A percentile compares a stretch with the other conserved stretches of the same genome.
Conservation (phyloP, 148 eudicot genomes). For the Dianthus caryophyllus region DNA sequence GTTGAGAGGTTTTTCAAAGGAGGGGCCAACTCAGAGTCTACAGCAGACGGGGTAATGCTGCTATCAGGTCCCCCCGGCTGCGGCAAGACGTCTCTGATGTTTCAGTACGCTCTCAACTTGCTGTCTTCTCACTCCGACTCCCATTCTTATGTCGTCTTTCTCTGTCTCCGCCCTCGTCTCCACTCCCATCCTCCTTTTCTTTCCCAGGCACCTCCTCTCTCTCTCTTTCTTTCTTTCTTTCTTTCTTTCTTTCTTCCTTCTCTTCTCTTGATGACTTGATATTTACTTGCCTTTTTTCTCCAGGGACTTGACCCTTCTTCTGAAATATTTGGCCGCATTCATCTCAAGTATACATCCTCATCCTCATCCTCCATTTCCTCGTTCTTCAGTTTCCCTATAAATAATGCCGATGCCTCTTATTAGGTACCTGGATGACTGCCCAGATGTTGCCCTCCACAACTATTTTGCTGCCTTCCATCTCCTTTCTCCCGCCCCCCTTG, state of each 20-base stretch:
- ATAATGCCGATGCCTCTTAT: neutral
- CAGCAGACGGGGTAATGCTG: slow-evolving; percentile 30
- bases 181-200: slow-evolving; percentile 59
- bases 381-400: no score
- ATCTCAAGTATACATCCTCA: slow-evolving; percentile 48
- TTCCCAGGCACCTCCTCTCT: slow-evolving; percentile 40
- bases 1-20: slow-evolving; percentile 28
- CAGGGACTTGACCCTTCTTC: slow-evolving; percentile 63
- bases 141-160: slow-evolving; percentile 43
- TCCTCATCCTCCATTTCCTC: neutral
- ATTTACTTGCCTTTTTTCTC: neutral
- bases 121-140: slow-evolving; percentile 20
- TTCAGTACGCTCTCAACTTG: slow-evolving; percentile 69
- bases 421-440: slow-evolving; percentile 72
- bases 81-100: slow-evolving; percentile 79
- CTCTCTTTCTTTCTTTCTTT: neutral
- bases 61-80: slow-evolving; percentile 82
- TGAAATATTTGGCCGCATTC: slow-evolving; percentile 45
- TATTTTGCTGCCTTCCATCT: slow-evolving; percentile 81
- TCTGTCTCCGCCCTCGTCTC: slow-evolving; percentile 52
- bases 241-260: no score
- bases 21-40: neutral
- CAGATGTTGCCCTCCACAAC: slow-evolving; percentile 59
- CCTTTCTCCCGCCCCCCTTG: slow-evolving; percentile 45
- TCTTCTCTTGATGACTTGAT: no score